phyloP scores from a whole-genome alignment of 495 filamentous ascomycete genomes.

The Lindgomyces ingoldianus region DNA sequence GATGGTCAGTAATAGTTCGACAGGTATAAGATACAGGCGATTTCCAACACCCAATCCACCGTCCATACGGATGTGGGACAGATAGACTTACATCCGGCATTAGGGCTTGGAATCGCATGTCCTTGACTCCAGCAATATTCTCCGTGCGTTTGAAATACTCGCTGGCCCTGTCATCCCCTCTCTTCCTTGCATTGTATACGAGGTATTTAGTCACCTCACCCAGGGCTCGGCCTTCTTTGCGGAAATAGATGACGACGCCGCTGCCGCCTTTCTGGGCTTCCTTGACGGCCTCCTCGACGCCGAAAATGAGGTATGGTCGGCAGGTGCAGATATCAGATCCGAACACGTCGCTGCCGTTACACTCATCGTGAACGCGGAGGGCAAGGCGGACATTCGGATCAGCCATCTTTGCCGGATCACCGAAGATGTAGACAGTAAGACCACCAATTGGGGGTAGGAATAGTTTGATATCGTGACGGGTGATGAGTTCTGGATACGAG shows the following conservation, averaged over 20 bases:
- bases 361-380: conserved; percentile 92
- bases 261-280: conserved; percentile 93
- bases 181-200: conserved; percentile 92
- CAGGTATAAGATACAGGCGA: conserved; percentile 4
- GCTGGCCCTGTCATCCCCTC: conserved; percentile 82
- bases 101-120: conserved; percentile 98
- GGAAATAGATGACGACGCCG: conserved; percentile 98
- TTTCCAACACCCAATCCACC: not conserved
- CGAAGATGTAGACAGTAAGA: conserved; percentile 95
- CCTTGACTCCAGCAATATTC: conserved; percentile 95
- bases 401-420: conserved; percentile 88
- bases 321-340: conserved; percentile 98
- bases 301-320: conserved; percentile 93
- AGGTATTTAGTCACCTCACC: conserved; percentile 98
- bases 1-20: conserved; percentile 26
- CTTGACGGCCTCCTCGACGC: conserved; percentile 93
- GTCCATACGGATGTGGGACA: not conserved
- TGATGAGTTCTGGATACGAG: conserved; percentile 88
- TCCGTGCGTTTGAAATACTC: conserved; percentile 98
- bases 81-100: conserved; percentile 71
- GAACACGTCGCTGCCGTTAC: conserved; percentile 97
- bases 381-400: conserved; percentile 82
- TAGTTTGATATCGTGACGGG: conserved; percentile 87
- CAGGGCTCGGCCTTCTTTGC: conserved; percentile 91
- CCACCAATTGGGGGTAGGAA: conserved; percentile 97